Percentiles rank a stretch among this genome's conserved stretches.
Conservation (phyloP, 345 rosid genomes). For the Trapa bicornis region DNA sequence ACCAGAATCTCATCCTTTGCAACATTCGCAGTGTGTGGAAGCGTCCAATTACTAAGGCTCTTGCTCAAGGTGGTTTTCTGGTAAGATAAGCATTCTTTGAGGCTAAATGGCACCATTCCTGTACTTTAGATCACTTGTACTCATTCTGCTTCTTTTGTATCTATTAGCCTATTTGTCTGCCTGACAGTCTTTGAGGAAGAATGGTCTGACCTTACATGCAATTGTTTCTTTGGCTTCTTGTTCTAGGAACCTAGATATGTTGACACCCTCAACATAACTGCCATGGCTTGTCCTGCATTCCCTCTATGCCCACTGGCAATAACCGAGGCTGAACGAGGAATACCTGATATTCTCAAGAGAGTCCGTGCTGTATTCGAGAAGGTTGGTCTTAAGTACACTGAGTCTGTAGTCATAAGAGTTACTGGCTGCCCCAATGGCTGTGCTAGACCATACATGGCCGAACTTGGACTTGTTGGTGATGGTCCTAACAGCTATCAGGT, state of each 20-base stretch:
- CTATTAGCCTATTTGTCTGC: no score
- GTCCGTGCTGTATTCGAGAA: slow-evolving; percentile 87
- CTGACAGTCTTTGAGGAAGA: not conserved
- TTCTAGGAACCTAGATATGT: slow-evolving; percentile 73
- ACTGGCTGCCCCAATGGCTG: slow-evolving; percentile 99
- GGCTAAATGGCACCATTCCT: not conserved
- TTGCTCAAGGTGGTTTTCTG: slow-evolving; percentile 91
- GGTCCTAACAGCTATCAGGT: slow-evolving; percentile 99
- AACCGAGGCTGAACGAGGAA: slow-evolving; percentile 96
- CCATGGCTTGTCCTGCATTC: slow-evolving; percentile 98
- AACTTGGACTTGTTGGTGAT: slow-evolving; percentile 95
- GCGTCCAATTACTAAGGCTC: slow-evolving; percentile 61
- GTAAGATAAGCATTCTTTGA: slow-evolving; percentile 25
- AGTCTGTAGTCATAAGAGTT: slow-evolving; percentile 78
- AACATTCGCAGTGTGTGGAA: slow-evolving; percentile 75
- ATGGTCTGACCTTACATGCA: not conserved
- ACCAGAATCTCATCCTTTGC: slow-evolving; percentile 81
- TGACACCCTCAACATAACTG: slow-evolving; percentile 78
- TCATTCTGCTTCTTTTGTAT: no score
- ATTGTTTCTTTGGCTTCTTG: slow-evolving; percentile 6
- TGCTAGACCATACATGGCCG: slow-evolving; percentile 99
- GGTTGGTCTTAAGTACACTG: slow-evolving; percentile 88
- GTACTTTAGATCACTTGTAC: no score
- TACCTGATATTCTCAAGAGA: slow-evolving; percentile 77
- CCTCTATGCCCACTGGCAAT: slow-evolving; percentile 93